Evolutionary conservation across 768 basidiomycete genomes (phyloP).

Genomic region (Melanogaster broomeanus): DNA sequence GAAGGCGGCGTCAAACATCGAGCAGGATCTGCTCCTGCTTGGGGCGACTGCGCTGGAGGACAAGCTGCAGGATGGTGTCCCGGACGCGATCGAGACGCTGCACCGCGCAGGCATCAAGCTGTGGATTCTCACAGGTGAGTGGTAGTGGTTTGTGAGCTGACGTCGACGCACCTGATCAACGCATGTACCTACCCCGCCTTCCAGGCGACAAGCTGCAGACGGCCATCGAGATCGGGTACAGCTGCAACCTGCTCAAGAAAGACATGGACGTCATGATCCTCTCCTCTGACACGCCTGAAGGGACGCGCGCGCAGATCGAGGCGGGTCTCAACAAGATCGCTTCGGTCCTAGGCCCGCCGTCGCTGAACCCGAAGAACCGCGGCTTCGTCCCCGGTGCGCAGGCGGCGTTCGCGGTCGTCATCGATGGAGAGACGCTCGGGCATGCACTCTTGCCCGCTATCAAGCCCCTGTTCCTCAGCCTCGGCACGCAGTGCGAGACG

Average conservation of each 20-base stretch:
- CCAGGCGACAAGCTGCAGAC: slow-evolving; percentile 96
- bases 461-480: slow-evolving; percentile 85
- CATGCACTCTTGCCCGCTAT: slow-evolving; percentile 76
- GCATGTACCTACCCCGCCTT: too few relatives aligned
- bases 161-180: background rate
- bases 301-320: slow-evolving; percentile 84
- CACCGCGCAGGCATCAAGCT: slow-evolving; percentile 95
- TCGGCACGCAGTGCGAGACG: slow-evolving; percentile 95
- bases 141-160: slow-evolving; percentile 9
- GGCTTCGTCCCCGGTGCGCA: slow-evolving; percentile 67
- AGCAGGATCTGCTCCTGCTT: slow-evolving; percentile 79
- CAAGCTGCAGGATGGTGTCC: slow-evolving; percentile 95
- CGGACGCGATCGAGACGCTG: slow-evolving; percentile 90
- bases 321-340: slow-evolving; percentile 94
- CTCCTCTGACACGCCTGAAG: slow-evolving; percentile 76
- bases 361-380: slow-evolving; percentile 57
- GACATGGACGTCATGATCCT: slow-evolving; percentile 98
- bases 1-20: slow-evolving; percentile 80
- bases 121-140: slow-evolving; percentile 90
- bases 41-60: slow-evolving; percentile 97
- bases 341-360: slow-evolving; percentile 77
- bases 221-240: slow-evolving; percentile 96
- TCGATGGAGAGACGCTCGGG: slow-evolving; percentile 91
- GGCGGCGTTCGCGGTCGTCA: slow-evolving; percentile 89
- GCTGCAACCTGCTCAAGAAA: slow-evolving; percentile 90